Conservation (phyloP, 257 asterid genomes). For the Solanum gracilifrons region DNA sequence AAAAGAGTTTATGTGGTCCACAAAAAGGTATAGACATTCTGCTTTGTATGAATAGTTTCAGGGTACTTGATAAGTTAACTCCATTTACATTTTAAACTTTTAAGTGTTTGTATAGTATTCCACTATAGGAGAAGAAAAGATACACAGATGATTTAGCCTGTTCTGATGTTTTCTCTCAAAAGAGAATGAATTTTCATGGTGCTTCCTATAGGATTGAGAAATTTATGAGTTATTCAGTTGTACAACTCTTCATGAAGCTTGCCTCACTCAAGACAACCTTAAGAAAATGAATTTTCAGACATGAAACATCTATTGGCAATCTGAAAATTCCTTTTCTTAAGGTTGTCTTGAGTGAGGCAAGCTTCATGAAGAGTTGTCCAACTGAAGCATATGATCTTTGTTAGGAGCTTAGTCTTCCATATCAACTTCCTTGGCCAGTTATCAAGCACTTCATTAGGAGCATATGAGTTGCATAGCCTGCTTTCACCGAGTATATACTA, state of each 20-base stretch:
- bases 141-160: not conserved
- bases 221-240: not conserved
- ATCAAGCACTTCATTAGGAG: not conserved
- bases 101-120: not conserved
- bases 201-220: not conserved
- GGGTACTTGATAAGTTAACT: not conserved
- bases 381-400: not conserved
- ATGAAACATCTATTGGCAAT: not conserved
- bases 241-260: not conserved
- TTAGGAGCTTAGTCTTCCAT: not conserved
- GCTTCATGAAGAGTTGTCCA: not conserved
- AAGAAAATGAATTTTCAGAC: not conserved
- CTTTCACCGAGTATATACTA: not conserved
- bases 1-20: not conserved
- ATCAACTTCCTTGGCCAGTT: not conserved
- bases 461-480: not conserved
- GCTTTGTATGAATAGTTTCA: not conserved
- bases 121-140: not conserved
- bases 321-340: not conserved
- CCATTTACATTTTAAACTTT: not conserved
- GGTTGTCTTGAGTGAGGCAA: not conserved
- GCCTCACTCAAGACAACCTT: not conserved
- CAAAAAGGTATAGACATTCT: not conserved
- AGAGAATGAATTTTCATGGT: not conserved
- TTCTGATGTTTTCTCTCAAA: not conserved